Base-by-base conservation (phyloP, 257 asterid genomes). In the Henckelia pumila region DNA sequence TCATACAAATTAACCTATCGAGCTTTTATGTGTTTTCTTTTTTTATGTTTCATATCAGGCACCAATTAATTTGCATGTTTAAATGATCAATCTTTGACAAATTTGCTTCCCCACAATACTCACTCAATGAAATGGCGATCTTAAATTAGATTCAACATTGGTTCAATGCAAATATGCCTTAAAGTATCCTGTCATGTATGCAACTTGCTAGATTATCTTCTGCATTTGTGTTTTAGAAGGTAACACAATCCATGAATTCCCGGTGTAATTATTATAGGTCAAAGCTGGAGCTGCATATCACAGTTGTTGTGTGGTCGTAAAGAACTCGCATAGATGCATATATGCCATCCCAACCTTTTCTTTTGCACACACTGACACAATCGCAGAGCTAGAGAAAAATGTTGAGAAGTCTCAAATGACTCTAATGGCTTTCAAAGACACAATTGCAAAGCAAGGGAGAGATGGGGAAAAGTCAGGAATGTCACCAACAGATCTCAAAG, bases 231-330 rank as follows among this genome's bases (percentile, higher is more conserved):
- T 21, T 62, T 60, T 50, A 13, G 47, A 59, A 58, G 63, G 53
- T 47, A n/a, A 16, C 67, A 61, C 50, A 33, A 19, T n/a, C 40
- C 47, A 66, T 24, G 17, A 44, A 55, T 53, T 79, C 61, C 69
- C 68, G 55, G 66, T 77, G 59, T 75, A 61, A 22, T 61, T 81
- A 56, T 72, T 69, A 67, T 78, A 93, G 97, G 97, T 94, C 47
- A 85, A 89, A 83, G 80, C 88, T 61, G 95, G 88, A 71, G 77
- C 78, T 28, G 67, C 85, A 64, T 94, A 86, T 78, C 86, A 88
- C 59, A 91, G 99, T 77, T 94, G 99, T 80, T 94, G 99, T 70
- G 88, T 83, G 75, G 87, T 87, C 74, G 95, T 91, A 40, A 85
- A 80, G 79, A 81, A 84, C 79, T 84, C 83, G 93, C 92, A 87